Evolutionary conservation across 2,329 filamentous ascomycete species (phyloP).

Genomic region (Calonectria crousiana): DNA sequence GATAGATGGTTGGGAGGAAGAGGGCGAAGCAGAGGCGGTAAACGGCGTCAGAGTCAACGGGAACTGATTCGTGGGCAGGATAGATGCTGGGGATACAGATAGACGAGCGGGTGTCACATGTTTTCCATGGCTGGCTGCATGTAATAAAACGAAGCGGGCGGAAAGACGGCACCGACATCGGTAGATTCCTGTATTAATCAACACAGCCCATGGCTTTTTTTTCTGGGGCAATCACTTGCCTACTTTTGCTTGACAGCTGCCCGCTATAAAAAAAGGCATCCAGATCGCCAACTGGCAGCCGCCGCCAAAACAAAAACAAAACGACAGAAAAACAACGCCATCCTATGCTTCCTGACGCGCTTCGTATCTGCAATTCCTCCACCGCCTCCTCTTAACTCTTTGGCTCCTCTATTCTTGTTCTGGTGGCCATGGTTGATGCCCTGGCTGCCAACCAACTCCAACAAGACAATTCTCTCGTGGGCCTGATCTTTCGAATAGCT

Average conservation of each 20-base stretch:
- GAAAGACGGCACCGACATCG: constrained; percentile 8
- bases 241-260: constrained; percentile 21
- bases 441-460: neutral
- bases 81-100: neutral
- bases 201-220: neutral
- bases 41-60: constrained; percentile 2
- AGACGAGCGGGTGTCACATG: constrained; percentile 10
- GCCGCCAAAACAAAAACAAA: constrained; percentile 4
- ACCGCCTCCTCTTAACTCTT: neutral
- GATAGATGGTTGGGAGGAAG: constrained; percentile 65
- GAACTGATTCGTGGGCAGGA: constrained; percentile 11
- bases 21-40: constrained; percentile 49
- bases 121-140: neutral
- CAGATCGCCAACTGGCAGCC: constrained; percentile 11
- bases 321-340: neutral
- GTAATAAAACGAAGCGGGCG: neutral
- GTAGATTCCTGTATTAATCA: constrained; percentile 8
- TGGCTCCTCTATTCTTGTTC: neutral
- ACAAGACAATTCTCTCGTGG: neutral
- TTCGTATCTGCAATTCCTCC: neutral
- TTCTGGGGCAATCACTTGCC: neutral
- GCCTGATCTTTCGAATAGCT: neutral
- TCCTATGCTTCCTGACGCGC: constrained; percentile 8
- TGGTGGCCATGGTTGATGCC: constrained; percentile 4
- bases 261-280: neutral